phyloP scores from a whole-genome alignment of 2,329 filamentous ascomycete genomes.

The Phaeoacremonium minimum region DNA sequence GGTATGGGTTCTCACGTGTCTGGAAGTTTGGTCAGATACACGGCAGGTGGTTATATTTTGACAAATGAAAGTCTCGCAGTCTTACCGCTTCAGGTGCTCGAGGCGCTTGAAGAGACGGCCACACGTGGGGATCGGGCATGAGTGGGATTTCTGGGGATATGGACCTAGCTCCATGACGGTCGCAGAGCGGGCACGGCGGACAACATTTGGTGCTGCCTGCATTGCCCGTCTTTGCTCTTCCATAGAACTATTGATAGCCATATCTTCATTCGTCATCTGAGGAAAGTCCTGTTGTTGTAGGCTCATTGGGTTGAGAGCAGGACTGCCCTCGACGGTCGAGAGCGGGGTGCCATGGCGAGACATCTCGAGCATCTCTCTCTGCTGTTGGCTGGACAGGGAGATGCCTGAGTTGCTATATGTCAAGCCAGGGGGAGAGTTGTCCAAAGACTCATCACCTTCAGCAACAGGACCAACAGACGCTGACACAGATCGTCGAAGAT shows the following conservation, averaged over 20 bases:
- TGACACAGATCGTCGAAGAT: slow-evolving; percentile 87
- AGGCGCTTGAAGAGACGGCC: slow-evolving; percentile 97
- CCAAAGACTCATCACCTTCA: slow-evolving; percentile 73
- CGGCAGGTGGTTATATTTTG: slow-evolving; percentile 28
- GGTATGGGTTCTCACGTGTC: slow-evolving; percentile 98
- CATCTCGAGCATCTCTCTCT: slow-evolving; percentile 75
- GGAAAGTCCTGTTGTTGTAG: slow-evolving; percentile 69
- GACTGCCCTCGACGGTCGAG: slow-evolving; percentile 78
- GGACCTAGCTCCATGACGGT: slow-evolving; percentile 96
- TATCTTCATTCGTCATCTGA: slow-evolving; percentile 58
- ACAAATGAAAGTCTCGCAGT: slow-evolving; percentile 35
- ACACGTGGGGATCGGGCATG: slow-evolving; percentile 97
- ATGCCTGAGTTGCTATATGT: slow-evolving; percentile 68
- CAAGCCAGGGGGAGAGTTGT: slow-evolving; percentile 75
- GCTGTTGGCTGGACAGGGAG: slow-evolving; percentile 60
- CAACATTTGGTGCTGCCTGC: slow-evolving; percentile 69
- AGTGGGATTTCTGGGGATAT: slow-evolving; percentile 97
- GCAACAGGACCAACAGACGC: slow-evolving; percentile 77
- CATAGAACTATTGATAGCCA: slow-evolving; percentile 54
- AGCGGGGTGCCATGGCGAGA: slow-evolving; percentile 90
- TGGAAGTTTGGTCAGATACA: slow-evolving; percentile 51
- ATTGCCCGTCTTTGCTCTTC: slow-evolving; percentile 62
- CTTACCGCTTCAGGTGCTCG: slow-evolving; percentile 98
- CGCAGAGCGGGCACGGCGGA: slow-evolving; percentile 86
- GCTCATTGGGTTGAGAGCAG: slow-evolving; percentile 65